phyloP scores from a whole-genome alignment of 495 filamentous ascomycete species.

The Xylaria nigripes region DNA sequence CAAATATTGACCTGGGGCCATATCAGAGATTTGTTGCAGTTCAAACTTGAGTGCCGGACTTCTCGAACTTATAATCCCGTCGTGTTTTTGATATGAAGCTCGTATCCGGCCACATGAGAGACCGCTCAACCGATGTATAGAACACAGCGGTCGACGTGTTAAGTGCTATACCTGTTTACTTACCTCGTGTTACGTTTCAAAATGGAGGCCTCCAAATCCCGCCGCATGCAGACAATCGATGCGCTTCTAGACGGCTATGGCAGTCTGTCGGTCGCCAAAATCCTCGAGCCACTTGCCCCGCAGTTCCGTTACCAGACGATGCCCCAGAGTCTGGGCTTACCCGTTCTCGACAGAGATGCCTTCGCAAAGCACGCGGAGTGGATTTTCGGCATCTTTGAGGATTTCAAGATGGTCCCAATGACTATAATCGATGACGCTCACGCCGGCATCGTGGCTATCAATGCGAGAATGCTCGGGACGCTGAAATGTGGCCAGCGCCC shows the following conservation, averaged over 20 bases:
- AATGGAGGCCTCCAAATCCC: constrained; percentile 15
- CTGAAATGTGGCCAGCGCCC: constrained; percentile 15
- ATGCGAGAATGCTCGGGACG: constrained; percentile 29
- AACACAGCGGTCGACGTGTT: background rate
- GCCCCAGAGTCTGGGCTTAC: constrained; percentile 30
- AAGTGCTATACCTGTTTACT: no score
- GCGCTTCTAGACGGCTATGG: constrained; percentile 30
- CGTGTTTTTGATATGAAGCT: background rate
- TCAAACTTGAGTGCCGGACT: background rate
- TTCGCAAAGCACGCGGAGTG: constrained; percentile 28
- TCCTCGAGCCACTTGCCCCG: constrained; percentile 24
- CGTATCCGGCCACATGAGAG: background rate
- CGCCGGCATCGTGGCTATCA: constrained; percentile 23
- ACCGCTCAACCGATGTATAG: background rate
- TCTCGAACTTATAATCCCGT: background rate
- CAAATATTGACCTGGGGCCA: background rate
- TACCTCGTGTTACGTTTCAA: background rate
- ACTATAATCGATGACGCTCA: constrained; percentile 27
- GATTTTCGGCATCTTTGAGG: constrained; percentile 32
- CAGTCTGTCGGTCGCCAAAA: constrained; percentile 24
- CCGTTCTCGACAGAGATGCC: constrained; percentile 21
- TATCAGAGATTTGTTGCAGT: background rate
- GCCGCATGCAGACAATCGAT: constrained; percentile 21
- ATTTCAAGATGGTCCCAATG: constrained; percentile 32
- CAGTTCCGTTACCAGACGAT: constrained; percentile 32